Conservation (phyloP, 306 rosid species). For the Citrullus mucosospermus region DNA sequence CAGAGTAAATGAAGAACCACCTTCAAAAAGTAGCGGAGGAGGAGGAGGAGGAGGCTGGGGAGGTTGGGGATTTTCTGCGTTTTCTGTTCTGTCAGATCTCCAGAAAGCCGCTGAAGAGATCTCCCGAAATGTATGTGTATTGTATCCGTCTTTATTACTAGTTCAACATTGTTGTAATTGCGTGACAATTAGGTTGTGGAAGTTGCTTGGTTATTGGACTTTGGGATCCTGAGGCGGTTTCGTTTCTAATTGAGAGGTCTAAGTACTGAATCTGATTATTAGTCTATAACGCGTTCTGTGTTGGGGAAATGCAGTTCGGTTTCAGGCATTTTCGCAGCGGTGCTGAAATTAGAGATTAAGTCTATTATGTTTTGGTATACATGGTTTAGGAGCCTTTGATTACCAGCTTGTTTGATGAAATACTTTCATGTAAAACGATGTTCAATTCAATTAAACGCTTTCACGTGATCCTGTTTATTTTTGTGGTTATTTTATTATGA, state of each 20-base stretch:
- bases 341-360: not conserved
- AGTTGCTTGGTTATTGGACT: not conserved
- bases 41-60: slow-evolving; percentile 50
- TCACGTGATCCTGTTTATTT: not conserved
- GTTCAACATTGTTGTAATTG: not conserved
- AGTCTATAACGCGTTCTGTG: not conserved
- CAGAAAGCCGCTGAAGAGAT: slow-evolving; percentile 92
- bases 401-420: not conserved
- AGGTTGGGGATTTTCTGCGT: slow-evolving; percentile 74
- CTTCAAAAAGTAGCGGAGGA: slow-evolving; percentile 3
- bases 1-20: slow-evolving; percentile 7
- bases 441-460: not conserved
- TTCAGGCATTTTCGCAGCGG: not conserved
- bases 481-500: not conserved
- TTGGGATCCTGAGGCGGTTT: not conserved
- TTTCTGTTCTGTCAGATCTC: slow-evolving; percentile 68
- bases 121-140: slow-evolving; percentile 68
- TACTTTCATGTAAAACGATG: not conserved
- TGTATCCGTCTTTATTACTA: not conserved
- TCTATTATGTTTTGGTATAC: not conserved
- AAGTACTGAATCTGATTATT: not conserved
- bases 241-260: not conserved
- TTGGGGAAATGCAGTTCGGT: not conserved
- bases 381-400: not conserved
- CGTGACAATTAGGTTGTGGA: not conserved